Percentiles rank a stretch among this genome's conserved stretches.
phyloP scores from a whole-genome alignment of 1,139 yeast genomes.

The Blastobotrys raffinosifermentans region DNA sequence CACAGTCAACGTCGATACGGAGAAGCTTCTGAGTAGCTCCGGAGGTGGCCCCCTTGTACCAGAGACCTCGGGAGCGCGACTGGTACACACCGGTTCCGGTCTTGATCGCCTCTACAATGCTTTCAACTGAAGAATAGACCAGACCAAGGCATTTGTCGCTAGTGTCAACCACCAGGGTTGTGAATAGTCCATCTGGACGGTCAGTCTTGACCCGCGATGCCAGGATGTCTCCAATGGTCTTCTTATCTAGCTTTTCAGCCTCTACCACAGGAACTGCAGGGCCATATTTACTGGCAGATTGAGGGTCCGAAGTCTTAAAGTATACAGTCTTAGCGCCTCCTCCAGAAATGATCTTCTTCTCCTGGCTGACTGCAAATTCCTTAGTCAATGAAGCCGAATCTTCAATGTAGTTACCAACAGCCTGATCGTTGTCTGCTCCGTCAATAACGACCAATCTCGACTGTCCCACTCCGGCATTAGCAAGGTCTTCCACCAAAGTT shows the following conservation, averaged over 20 bases:
- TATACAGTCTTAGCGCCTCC: conserved; percentile 45
- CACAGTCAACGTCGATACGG: conserved; percentile 75
- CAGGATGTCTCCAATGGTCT: conserved; percentile 43
- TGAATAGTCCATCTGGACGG: conserved; percentile 76
- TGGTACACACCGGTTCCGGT: conserved; percentile 89
- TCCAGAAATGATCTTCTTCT: conserved; percentile 15
- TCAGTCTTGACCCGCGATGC: conserved; percentile 65
- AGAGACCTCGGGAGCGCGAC: conserved; percentile 79
- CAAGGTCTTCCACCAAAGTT: conserved; percentile 3
- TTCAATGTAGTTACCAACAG: conserved; percentile 5
- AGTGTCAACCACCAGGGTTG: conserved; percentile 77
- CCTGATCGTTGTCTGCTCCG: not conserved
- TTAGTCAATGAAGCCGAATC: not conserved
- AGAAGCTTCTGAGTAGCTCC: conserved; percentile 85
- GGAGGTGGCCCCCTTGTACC: conserved; percentile 95
- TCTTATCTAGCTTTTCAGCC: conserved; percentile 38
- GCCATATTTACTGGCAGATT: conserved; percentile 19
- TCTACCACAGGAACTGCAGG: conserved; percentile 47
- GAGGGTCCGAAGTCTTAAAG: conserved; percentile 24
- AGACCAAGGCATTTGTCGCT: conserved; percentile 70
- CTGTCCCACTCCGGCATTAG: conserved; percentile 11
- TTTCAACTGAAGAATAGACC: conserved; percentile 81
- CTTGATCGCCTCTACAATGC: conserved; percentile 74
- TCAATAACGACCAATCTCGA: conserved; percentile 9
- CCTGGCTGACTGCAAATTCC: conserved; percentile 8